These are phyloP conservation scores for Eudorina sp. DNA, from an alignment of 139 green algal species.

Conservation along the genomic window DNA sequence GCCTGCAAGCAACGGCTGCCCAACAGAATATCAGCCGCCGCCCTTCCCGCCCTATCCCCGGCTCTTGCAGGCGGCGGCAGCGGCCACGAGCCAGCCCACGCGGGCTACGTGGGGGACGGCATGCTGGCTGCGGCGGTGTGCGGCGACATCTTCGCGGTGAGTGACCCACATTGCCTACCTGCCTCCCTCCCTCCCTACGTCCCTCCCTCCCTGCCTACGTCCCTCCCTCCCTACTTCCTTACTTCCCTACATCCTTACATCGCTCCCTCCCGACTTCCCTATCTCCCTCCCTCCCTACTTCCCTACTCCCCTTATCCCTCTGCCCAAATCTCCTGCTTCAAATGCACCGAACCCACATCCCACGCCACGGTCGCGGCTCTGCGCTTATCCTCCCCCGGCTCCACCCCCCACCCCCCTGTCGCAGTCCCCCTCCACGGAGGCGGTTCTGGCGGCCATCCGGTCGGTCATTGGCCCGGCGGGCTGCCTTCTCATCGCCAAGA, in stretches of 20 bases:
- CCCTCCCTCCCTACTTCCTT: not conserved
- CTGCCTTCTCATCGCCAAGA: conserved; percentile 88
- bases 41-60: no score
- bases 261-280: not conserved
- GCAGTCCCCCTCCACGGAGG: conserved; percentile 75
- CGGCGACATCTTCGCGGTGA: conserved; percentile 89
- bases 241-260: not conserved
- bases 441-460: conserved; percentile 88
- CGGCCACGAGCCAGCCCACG: conserved; percentile 91
- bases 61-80: conserved; percentile 74
- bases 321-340: no score
- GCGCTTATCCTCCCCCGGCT: not conserved
- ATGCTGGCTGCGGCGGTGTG: conserved; percentile 93
- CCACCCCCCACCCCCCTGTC: not conserved
- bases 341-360: no score
- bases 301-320: no score
- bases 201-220: not conserved
- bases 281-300: no score
- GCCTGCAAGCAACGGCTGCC: no score
- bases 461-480: conserved; percentile 73
- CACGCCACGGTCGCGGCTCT: not conserved
- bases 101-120: conserved; percentile 86
- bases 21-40: not conserved
- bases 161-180: not conserved
- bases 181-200: not conserved